phyloP scores from a whole-genome alignment of 257 asterid species.

The Nicotiana sylvestris region DNA sequence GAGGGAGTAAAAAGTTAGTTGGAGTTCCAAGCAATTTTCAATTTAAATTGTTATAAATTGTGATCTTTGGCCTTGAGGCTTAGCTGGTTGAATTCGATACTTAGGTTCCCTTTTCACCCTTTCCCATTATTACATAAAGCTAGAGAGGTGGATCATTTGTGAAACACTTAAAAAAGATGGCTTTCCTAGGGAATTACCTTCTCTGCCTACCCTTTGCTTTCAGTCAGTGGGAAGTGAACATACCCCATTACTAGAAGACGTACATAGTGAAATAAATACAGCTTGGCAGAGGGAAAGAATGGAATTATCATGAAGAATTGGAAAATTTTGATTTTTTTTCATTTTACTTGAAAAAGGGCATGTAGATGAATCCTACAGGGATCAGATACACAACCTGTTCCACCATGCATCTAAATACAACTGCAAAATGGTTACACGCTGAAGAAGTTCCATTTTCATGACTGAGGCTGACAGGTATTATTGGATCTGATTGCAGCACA shows the following conservation, averaged over 20 bases:
- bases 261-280: neutral
- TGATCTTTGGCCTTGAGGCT: neutral
- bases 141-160: neutral
- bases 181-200: neutral
- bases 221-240: neutral
- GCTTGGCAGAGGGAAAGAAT: neutral
- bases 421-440: neutral
- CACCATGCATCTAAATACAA: neutral
- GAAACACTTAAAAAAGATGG: neutral
- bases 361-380: neutral
- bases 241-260: neutral
- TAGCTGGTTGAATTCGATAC: neutral
- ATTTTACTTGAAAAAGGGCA: neutral
- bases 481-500: neutral
- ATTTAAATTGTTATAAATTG: neutral
- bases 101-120: neutral
- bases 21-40: neutral
- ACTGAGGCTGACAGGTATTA: neutral
- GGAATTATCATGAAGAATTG: neutral
- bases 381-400: neutral
- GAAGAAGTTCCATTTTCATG: neutral
- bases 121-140: neutral
- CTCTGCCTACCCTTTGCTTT: neutral
- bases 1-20: slow-evolving; percentile 8
- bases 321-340: neutral